phyloP scores from a whole-genome alignment of 1,139 yeast species.

The Candida frijolesensis region DNA sequence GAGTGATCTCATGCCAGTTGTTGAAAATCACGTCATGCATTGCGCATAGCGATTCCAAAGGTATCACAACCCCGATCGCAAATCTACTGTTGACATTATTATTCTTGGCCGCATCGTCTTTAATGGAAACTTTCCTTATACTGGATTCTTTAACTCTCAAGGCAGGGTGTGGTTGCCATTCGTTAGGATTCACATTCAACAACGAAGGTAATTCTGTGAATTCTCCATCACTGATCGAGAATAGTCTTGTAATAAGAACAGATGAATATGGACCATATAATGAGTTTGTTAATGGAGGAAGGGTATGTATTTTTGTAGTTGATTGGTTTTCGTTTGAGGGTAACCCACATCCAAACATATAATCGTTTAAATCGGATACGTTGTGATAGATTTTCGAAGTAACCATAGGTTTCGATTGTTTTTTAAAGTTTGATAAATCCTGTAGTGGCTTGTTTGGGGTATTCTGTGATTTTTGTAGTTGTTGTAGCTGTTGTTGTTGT shows the following conservation, averaged over 20 bases:
- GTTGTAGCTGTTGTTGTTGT: constrained; percentile 9
- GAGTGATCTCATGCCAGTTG: constrained; percentile 53
- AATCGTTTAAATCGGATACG: constrained; percentile 47
- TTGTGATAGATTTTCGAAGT: constrained; percentile 40
- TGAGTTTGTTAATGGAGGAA: constrained; percentile 43
- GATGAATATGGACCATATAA: constrained; percentile 33
- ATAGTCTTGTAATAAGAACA: constrained; percentile 48
- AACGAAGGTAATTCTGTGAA: constrained; percentile 14
- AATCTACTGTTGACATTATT: constrained; percentile 38
- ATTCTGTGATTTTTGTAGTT: constrained; percentile 1
- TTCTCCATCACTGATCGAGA: constrained; percentile 40
- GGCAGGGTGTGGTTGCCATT: constrained; percentile 40
- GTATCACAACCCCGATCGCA: constrained; percentile 51
- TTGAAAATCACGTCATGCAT: constrained; percentile 45
- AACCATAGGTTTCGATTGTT: constrained; percentile 12
- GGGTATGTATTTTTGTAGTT: constrained; percentile 49
- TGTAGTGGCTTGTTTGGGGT: not conserved
- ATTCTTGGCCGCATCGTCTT: constrained; percentile 8
- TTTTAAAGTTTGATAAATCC: constrained; percentile 10
- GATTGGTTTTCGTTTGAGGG: constrained; percentile 51
- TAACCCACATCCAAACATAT: constrained; percentile 60
- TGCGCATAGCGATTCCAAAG: constrained; percentile 36
- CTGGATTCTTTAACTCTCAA: constrained; percentile 28
- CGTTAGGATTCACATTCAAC: constrained; percentile 4
- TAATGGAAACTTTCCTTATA: constrained; percentile 16